phyloP scores from a whole-genome alignment of 2,329 filamentous ascomycete species.

The Ophiobolus disseminans region DNA sequence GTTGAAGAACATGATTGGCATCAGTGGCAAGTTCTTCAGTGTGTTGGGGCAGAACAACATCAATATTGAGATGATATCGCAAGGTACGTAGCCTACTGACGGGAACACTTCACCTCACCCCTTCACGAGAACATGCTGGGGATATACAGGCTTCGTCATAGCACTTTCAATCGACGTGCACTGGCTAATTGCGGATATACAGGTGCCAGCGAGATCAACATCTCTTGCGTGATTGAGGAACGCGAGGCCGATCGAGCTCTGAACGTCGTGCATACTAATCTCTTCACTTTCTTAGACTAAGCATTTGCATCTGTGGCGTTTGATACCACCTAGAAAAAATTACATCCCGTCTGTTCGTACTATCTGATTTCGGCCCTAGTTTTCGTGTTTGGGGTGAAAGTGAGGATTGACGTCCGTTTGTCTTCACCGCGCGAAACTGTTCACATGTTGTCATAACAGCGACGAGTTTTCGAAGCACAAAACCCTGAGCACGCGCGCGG shows the following conservation, averaged over 20 bases:
- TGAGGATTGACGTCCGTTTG: not conserved
- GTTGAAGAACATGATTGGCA: slow-evolving; percentile 95
- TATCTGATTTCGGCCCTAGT: not conserved
- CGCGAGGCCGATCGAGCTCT: slow-evolving; percentile 89
- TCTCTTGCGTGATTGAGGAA: slow-evolving; percentile 95
- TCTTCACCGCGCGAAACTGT: too few relatives aligned
- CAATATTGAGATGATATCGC: slow-evolving; percentile 99
- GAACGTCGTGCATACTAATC: slow-evolving; percentile 94
- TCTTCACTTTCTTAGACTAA: slow-evolving; percentile 92
- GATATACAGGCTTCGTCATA: too few relatives aligned
- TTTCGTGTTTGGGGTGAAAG: slow-evolving; percentile 1
- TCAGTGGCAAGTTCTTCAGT: slow-evolving; percentile 93
- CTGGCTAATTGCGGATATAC: not conserved
- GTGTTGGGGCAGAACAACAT: slow-evolving; percentile 91
- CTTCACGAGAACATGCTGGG: too few relatives aligned
- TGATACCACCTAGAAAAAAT: slow-evolving; percentile 29
- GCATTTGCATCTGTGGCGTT: slow-evolving; percentile 37
- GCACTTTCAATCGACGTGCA: not conserved
- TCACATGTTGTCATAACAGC: not conserved
- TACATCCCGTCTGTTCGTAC: slow-evolving; percentile 1
- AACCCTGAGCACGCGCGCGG: too few relatives aligned
- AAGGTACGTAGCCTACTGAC: slow-evolving; percentile 67
- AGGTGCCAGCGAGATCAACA: slow-evolving; percentile 99
- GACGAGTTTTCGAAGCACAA: too few relatives aligned
- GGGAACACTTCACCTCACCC: too few relatives aligned